Evolutionary conservation across 257 asterid species (phyloP).

Genomic region (Solanum chiquidenum): DNA sequence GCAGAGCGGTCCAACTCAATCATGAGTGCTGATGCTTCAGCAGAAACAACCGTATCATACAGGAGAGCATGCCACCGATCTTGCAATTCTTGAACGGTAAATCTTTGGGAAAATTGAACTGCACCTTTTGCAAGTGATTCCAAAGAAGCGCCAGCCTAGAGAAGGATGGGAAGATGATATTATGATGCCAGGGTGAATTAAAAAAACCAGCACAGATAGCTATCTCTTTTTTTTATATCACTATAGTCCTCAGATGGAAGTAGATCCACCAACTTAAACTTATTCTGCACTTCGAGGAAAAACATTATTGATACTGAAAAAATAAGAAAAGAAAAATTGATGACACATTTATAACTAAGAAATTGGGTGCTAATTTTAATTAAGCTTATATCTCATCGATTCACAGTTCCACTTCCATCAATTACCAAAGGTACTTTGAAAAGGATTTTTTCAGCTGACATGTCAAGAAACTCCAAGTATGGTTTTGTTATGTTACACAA

Average conservation of each 20-base stretch:
- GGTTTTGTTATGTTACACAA: not conserved
- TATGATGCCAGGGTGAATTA: not conserved
- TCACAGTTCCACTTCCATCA: not conserved
- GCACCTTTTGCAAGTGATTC: constrained; percentile 87
- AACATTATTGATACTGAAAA: not conserved
- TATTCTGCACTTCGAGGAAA: not conserved
- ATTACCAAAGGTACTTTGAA: not conserved
- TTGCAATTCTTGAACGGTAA: constrained; percentile 47
- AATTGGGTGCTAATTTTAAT: not conserved
- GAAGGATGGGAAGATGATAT: not conserved
- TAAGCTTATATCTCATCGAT: not conserved
- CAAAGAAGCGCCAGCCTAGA: constrained; percentile 80
- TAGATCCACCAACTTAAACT: not conserved
- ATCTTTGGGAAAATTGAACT: constrained; percentile 60
- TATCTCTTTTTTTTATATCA: not conserved
- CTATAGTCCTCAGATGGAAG: not conserved
- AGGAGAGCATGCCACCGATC: constrained; percentile 80
- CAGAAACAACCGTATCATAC: constrained; percentile 59
- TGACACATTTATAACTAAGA: not conserved
- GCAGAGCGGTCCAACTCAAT: constrained; percentile 27
- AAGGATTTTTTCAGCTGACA: not conserved
- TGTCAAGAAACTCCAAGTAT: not conserved
- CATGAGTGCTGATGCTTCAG: constrained; percentile 48
- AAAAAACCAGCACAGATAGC: not conserved
- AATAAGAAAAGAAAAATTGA: not conserved